Conservation (phyloP, 2,329 filamentous ascomycete genomes). For the Botrytis fabae region DNA sequence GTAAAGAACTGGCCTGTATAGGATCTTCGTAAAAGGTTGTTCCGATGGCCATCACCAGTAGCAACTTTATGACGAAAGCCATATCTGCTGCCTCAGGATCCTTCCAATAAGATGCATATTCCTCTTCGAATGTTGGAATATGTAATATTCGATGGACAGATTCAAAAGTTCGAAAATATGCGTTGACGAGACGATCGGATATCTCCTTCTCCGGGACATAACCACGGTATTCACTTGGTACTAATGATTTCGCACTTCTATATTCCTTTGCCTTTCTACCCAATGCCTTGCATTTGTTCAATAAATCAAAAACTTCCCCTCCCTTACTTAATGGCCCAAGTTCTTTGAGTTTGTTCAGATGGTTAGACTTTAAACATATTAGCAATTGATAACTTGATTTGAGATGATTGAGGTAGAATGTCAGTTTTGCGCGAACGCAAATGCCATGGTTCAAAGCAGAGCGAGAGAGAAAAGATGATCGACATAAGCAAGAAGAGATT, state of each 20-base stretch:
- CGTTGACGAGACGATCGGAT: conserved; percentile 42
- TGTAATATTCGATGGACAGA: conserved; percentile 48
- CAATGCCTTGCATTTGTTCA: conserved; percentile 29
- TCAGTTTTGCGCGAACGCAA: background rate
- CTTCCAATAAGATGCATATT: conserved; percentile 46
- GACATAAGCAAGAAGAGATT: background rate
- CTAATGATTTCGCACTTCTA: conserved; percentile 7
- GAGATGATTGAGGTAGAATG: background rate
- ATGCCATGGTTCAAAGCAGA: background rate
- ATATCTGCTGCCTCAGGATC: conserved; percentile 26
- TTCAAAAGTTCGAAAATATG: conserved; percentile 48
- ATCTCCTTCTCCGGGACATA: conserved; percentile 23
- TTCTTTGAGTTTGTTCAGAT: conserved; percentile 20
- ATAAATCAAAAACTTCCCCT: conserved; percentile 17
- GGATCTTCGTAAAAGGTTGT: conserved; percentile 27
- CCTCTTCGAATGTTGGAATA: conserved; percentile 46
- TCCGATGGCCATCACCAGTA: conserved; percentile 28
- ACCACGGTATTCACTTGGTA: conserved; percentile 19
- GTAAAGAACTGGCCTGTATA: conserved; percentile 9
- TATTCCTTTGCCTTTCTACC: conserved; percentile 24
- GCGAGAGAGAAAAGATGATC: background rate
- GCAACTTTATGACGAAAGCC: conserved; percentile 27
- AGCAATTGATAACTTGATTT: background rate
- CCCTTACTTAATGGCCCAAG: conserved; percentile 10
- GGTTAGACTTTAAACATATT: conserved; percentile 19